Evolutionary conservation across 2,329 filamentous ascomycete genomes (phyloP).

Genomic region (Coniochaeta prunicola): DNA sequence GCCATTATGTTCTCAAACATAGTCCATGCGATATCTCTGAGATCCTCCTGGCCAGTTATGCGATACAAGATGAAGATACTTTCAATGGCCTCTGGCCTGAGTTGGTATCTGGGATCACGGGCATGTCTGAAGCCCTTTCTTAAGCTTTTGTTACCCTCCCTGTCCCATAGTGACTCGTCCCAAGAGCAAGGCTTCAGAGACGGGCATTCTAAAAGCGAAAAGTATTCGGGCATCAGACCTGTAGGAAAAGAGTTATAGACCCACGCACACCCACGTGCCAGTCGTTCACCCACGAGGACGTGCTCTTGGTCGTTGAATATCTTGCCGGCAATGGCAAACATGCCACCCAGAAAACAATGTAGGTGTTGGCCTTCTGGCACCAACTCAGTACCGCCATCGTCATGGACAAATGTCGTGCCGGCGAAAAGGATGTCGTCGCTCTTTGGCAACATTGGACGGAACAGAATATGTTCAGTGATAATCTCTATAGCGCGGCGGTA

Average conservation of each 20-base stretch:
- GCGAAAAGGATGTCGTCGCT: constrained; percentile 59
- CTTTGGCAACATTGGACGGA: constrained; percentile 58
- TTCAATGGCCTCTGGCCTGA: constrained; percentile 27
- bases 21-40: constrained; percentile 44
- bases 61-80: constrained; percentile 45
- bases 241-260: constrained; percentile 47
- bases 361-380: constrained; percentile 32
- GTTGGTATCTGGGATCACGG: constrained; percentile 38
- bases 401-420: constrained; percentile 25
- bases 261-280: constrained; percentile 50
- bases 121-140: constrained; percentile 55
- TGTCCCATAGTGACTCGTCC: constrained; percentile 26
- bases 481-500: constrained; percentile 55
- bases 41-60: constrained; percentile 36
- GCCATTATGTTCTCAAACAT: constrained; percentile 32
- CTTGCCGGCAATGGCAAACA: constrained; percentile 36
- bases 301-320: constrained; percentile 37
- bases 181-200: constrained; percentile 22
- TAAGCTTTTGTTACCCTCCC: constrained; percentile 36
- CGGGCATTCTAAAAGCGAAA: constrained; percentile 35
- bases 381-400: constrained; percentile 16
- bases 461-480: constrained; percentile 57
- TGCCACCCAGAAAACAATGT: constrained; percentile 40
- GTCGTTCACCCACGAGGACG: constrained; percentile 35
- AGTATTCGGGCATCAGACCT: constrained; percentile 53